phyloP scores from a whole-genome alignment of 805 yeast species.

The Ogataea trehaloabstinens region DNA sequence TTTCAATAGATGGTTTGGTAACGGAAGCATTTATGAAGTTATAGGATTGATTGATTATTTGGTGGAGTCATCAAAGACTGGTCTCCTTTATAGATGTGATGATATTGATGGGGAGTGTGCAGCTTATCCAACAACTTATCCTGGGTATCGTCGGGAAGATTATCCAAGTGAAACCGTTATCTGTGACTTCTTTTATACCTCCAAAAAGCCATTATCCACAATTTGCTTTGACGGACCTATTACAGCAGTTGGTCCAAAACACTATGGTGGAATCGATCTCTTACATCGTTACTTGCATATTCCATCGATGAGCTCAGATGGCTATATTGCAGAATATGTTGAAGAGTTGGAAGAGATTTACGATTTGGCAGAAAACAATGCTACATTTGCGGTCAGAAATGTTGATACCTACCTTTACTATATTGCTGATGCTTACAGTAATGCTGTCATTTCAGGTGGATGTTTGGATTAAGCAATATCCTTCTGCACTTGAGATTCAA shows the following conservation, averaged over 20 bases:
- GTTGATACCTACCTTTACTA: conserved; percentile 32
- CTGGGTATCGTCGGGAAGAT: conserved; percentile 39
- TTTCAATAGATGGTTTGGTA: conserved; percentile 38
- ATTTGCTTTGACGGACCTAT: conserved; percentile 37
- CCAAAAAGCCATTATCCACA: conserved; percentile 31
- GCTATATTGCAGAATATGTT: conserved; percentile 35
- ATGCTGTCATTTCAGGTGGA: conserved; percentile 29
- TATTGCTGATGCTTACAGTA: conserved; percentile 32
- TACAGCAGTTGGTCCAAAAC: conserved; percentile 26
- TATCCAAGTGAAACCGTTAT: conserved; percentile 39
- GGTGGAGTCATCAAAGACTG: conserved; percentile 33
- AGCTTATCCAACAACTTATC: conserved; percentile 30
- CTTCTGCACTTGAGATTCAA: too few relatives aligned
- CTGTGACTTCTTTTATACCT: conserved; percentile 37
- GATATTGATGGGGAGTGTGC: conserved; percentile 38
- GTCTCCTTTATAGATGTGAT: conserved; percentile 38
- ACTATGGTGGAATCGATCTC: conserved; percentile 36
- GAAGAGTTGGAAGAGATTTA: conserved; percentile 35
- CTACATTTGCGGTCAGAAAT: conserved; percentile 36
- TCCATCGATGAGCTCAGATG: conserved; percentile 28
- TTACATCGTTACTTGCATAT: conserved; percentile 40
- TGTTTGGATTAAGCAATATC: conserved; percentile 22
- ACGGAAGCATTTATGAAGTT: conserved; percentile 35
- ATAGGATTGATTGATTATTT: conserved; percentile 35
- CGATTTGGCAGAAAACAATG: conserved; percentile 32